phyloP scores from a whole-genome alignment of 768 basidiomycete genomes.

The Heimioporus sp. region DNA sequence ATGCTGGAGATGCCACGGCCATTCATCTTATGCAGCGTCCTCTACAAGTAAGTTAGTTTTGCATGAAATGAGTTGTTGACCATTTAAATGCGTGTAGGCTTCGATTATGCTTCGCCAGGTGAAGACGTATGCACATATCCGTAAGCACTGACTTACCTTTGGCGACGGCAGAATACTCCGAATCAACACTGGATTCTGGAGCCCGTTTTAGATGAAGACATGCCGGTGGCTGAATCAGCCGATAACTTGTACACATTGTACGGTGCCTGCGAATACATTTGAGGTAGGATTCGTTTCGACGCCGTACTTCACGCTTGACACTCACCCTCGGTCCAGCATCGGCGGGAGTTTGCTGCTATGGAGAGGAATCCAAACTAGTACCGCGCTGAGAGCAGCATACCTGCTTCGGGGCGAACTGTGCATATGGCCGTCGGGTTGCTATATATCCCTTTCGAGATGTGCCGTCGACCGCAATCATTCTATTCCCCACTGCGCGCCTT shows the following conservation, averaged over 20 bases:
- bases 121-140: background rate
- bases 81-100: background rate
- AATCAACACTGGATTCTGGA: slow-evolving; percentile 9
- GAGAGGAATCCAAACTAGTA: too few species aligned
- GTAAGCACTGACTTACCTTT: background rate
- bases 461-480: too few species aligned
- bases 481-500: too few species aligned
- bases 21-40: background rate
- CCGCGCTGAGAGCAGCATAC: too few species aligned
- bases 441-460: too few species aligned
- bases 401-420: too few species aligned
- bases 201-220: background rate
- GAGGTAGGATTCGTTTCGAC: background rate
- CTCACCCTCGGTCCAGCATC: too few species aligned
- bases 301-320: too few species aligned
- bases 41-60: background rate
- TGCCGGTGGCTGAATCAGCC: background rate
- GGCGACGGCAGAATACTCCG: background rate
- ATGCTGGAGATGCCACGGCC: slow-evolving; percentile 2
- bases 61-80: background rate
- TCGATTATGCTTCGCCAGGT: background rate
- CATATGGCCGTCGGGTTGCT: too few species aligned
- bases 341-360: too few species aligned
- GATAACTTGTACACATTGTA: background rate
- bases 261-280: background rate